Percentiles rank a stretch among this genome's conserved stretches.
phyloP scores from a whole-genome alignment of 2,329 filamentous ascomycete genomes.

The Neoascochyta sp. region DNA sequence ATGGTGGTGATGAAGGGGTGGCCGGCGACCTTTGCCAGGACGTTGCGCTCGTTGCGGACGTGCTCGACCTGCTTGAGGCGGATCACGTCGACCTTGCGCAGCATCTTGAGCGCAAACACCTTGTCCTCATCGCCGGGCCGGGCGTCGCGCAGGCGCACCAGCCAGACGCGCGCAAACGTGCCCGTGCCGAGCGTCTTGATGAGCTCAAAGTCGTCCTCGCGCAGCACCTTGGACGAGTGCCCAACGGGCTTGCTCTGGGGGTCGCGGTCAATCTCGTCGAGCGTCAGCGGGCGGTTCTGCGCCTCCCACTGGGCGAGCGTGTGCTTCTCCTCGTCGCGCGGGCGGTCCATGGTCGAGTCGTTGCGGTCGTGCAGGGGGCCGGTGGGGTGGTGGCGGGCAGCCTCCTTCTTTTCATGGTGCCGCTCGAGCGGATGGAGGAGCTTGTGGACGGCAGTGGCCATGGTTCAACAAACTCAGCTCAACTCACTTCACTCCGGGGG shows the following conservation, averaged over 20 bases:
- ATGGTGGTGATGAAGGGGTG: slow-evolving; percentile 81
- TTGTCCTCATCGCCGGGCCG: slow-evolving; percentile 54
- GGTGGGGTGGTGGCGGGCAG: slow-evolving; percentile 15
- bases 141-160: slow-evolving; percentile 61
- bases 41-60: slow-evolving; percentile 76
- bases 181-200: slow-evolving; percentile 75
- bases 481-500: no score
- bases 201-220: slow-evolving; percentile 63
- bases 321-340: slow-evolving; percentile 48
- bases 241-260: slow-evolving; percentile 46
- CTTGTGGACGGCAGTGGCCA: slow-evolving; percentile 38
- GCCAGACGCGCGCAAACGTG: slow-evolving; percentile 78
- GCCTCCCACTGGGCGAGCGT: slow-evolving; percentile 47
- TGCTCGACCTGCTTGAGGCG: slow-evolving; percentile 84
- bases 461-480: no score
- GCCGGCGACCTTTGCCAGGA: slow-evolving; percentile 72
- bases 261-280: slow-evolving; percentile 42
- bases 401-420: slow-evolving; percentile 26
- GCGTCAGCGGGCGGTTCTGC: slow-evolving; percentile 42
- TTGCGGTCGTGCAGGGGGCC: slow-evolving; percentile 29
- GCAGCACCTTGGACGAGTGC: slow-evolving; percentile 46
- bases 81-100: slow-evolving; percentile 66
- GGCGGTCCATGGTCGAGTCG: slow-evolving; percentile 36
- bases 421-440: slow-evolving; percentile 36
- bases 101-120: slow-evolving; percentile 78